A percentile compares a stretch with the other conserved stretches of the same genome.
Conservation (phyloP, 2,329 filamentous ascomycete species). For the Chaetoscypha palmicola region DNA sequence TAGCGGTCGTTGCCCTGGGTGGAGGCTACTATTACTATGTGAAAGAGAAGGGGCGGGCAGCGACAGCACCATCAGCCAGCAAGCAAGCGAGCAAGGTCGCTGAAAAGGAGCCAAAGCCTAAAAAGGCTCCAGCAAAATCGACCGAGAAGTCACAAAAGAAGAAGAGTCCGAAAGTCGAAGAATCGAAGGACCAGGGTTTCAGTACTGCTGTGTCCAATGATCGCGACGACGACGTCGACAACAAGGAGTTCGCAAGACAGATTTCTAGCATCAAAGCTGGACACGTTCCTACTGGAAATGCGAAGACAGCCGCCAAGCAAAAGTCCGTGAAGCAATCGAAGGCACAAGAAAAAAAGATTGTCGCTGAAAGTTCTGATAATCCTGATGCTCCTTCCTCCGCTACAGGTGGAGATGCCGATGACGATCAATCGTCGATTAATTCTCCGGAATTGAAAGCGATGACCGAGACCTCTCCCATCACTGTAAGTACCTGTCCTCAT, state of each 20-base stretch:
- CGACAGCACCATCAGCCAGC: conserved; percentile 19
- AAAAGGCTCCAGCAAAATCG: conserved; percentile 22
- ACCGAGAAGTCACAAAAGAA: conserved; percentile 20
- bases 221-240: conserved; percentile 51
- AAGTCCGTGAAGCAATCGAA: conserved; percentile 65
- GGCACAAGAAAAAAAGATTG: conserved; percentile 44
- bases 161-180: conserved; percentile 13
- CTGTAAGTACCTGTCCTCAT: no score
- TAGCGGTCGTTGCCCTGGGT: conserved; percentile 28
- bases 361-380: conserved; percentile 36
- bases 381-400: conserved; percentile 61
- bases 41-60: conserved; percentile 7
- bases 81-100: conserved; percentile 22
- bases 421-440: conserved; percentile 64
- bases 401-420: conserved; percentile 68
- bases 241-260: conserved; percentile 70
- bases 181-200: conserved; percentile 5
- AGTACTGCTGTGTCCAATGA: conserved; percentile 12
- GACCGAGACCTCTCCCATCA: conserved; percentile 32
- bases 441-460: conserved; percentile 57
- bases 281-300: conserved; percentile 47
- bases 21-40: conserved; percentile 20
- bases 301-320: conserved; percentile 34
- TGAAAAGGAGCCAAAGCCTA: conserved; percentile 21
- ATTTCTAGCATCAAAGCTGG: conserved; percentile 66